Conservation (phyloP, 495 filamentous ascomycete species). For the Daldinia grandis region DNA sequence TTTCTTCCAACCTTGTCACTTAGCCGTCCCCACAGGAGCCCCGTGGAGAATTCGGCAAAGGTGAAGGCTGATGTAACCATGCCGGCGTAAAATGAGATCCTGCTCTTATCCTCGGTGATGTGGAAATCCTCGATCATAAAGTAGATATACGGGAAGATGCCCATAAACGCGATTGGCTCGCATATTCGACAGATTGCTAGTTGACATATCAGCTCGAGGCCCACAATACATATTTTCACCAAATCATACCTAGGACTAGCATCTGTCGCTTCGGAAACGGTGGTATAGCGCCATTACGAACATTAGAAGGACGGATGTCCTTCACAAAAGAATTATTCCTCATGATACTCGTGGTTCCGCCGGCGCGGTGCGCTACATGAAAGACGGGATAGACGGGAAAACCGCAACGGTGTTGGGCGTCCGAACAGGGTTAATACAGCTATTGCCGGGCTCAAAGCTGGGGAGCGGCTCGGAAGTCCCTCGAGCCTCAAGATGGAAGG, state of each 20-base stretch:
- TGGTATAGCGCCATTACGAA: conserved; percentile 39
- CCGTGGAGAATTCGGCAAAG: conserved; percentile 91
- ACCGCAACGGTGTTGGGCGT: neutral
- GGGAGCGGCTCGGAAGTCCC: neutral
- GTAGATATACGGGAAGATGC: conserved; percentile 98
- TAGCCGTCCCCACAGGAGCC: conserved; percentile 89
- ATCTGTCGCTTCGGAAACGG: conserved; percentile 68
- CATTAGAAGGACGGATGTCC: conserved; percentile 28
- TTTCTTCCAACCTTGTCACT: conserved; percentile 94
- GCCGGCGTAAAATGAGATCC: conserved; percentile 91
- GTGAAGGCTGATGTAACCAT: conserved; percentile 98
- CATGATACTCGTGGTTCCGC: conserved; percentile 30
- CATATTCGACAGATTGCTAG: conserved; percentile 92
- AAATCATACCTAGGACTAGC: conserved; percentile 72
- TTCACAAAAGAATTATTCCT: conserved; percentile 37
- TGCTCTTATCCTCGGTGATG: conserved; percentile 76
- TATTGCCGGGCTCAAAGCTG: conserved; percentile 3
- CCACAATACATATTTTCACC: conserved; percentile 19
- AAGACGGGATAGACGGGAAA: conserved; percentile 16
- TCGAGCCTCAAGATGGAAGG: neutral
- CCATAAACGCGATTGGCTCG: conserved; percentile 99
- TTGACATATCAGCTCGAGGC: conserved; percentile 47
- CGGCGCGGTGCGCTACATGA: conserved; percentile 29
- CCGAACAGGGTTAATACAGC: conserved; percentile 14
- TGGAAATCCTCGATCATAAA: conserved; percentile 95